These are phyloP conservation scores for Botrytis deweyae DNA, from an alignment of 2,329 filamentous ascomycete species.

Conservation along the genomic window DNA sequence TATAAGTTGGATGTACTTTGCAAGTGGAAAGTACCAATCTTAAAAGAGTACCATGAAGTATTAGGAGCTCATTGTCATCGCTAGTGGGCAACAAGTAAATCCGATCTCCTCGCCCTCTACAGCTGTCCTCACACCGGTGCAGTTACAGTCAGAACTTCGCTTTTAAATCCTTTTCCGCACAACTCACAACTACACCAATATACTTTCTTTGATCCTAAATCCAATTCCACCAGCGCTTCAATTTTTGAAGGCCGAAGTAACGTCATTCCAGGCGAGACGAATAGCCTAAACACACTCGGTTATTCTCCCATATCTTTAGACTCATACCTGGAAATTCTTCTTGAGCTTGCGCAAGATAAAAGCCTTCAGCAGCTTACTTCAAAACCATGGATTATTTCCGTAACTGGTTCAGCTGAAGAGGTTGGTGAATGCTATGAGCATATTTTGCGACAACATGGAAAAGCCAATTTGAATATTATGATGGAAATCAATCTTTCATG, in stretches of 20 bases:
- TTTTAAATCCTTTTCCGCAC: slow-evolving; percentile 61
- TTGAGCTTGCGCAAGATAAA: slow-evolving; percentile 44
- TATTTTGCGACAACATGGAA: slow-evolving; percentile 41
- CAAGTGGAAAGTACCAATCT: neutral
- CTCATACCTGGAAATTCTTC: slow-evolving; percentile 58
- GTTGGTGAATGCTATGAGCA: slow-evolving; percentile 54
- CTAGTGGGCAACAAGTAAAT: slow-evolving; percentile 64
- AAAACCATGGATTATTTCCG: slow-evolving; percentile 68
- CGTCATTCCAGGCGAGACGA: slow-evolving; percentile 37
- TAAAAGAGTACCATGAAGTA: neutral
- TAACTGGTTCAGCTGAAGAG: slow-evolving; percentile 63
- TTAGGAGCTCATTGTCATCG: slow-evolving; percentile 3
- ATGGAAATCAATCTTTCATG: slow-evolving; percentile 79
- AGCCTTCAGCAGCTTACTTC: slow-evolving; percentile 22
- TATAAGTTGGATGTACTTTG: neutral
- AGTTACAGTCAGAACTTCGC: slow-evolving; percentile 70
- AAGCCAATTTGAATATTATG: slow-evolving; percentile 41
- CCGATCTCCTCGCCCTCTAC: slow-evolving; percentile 63
- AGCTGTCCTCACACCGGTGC: slow-evolving; percentile 64
- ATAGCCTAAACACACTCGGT: slow-evolving; percentile 68
- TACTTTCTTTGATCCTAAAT: slow-evolving; percentile 58
- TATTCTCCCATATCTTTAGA: slow-evolving; percentile 66
- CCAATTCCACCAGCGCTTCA: slow-evolving; percentile 34
- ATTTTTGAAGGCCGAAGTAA: slow-evolving; percentile 26
- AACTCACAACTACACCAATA: slow-evolving; percentile 70